Percentiles rank a stretch among this genome's conserved stretches.
Conservation (phyloP, 176 grass and related monocot species). For the Eragrostis curvula region DNA sequence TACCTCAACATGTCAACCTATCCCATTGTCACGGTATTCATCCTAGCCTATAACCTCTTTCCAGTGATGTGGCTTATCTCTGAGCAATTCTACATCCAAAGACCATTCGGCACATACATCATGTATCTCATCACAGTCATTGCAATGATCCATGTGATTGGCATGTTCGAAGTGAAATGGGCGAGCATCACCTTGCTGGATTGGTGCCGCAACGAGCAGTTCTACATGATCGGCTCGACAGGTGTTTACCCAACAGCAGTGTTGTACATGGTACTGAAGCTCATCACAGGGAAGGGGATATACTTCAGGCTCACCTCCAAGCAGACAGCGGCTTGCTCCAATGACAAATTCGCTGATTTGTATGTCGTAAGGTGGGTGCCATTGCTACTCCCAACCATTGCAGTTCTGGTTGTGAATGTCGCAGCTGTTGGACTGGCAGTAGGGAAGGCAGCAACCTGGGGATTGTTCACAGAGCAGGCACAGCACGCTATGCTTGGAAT, state of each 20-base stretch:
- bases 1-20: conserved; percentile 60
- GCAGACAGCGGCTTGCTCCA: conserved; percentile 42
- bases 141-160: conserved; percentile 44
- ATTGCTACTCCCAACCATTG: conserved; percentile 35
- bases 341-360: conserved; percentile 50
- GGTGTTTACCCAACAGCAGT: conserved; percentile 56
- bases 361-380: conserved; percentile 53
- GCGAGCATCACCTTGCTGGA: conserved; percentile 50
- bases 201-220: conserved; percentile 63
- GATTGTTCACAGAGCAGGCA: conserved; percentile 26
- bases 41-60: conserved; percentile 55
- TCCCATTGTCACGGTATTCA: conserved; percentile 50
- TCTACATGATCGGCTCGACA: conserved; percentile 53
- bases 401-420: conserved; percentile 30
- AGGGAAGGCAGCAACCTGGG: conserved; percentile 42
- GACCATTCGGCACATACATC: conserved; percentile 45
- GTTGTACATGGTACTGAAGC: conserved; percentile 53
- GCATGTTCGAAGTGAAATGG: conserved; percentile 58
- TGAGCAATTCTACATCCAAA: conserved; percentile 51
- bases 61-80: conserved; percentile 53
- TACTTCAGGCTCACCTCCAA: conserved; percentile 56
- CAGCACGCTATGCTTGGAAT: conserved; percentile 33
- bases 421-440: conserved; percentile 38
- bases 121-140: conserved; percentile 32
- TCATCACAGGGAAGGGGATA: conserved; percentile 51